Conservation (phyloP, 2,329 filamentous ascomycete species). For the Hypoxylon sp. region DNA sequence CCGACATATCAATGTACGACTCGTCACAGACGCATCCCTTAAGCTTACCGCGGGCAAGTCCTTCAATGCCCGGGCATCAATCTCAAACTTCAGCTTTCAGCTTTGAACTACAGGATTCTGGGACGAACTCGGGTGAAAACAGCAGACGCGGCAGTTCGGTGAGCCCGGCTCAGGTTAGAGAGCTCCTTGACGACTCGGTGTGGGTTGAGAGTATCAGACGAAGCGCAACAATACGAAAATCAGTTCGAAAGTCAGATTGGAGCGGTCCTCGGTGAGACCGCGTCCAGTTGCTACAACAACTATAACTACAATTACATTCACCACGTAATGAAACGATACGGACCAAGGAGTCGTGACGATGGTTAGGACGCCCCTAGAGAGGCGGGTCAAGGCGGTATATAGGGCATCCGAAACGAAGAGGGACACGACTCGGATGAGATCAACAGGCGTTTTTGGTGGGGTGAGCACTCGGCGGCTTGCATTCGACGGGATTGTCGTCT, state of each 20-base stretch:
- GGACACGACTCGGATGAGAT: constrained; percentile 44
- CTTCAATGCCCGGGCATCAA: constrained; percentile 59
- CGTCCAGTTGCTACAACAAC: constrained; percentile 3
- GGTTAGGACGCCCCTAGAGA: constrained; percentile 3
- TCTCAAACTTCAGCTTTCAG: constrained; percentile 69
- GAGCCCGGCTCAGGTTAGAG: constrained; percentile 82
- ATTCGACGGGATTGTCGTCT: constrained; percentile 32
- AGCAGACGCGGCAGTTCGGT: constrained; percentile 77
- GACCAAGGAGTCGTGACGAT: constrained; percentile 12
- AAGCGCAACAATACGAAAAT: constrained; percentile 79
- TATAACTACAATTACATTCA: constrained; percentile 15
- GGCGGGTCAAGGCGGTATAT: constrained; percentile 29
- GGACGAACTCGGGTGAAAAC: constrained; percentile 58
- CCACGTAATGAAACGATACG: constrained; percentile 31
- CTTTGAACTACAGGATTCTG: constrained; percentile 68
- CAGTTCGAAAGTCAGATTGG: constrained; percentile 56
- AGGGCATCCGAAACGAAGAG: constrained; percentile 25
- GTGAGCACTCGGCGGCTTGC: constrained; percentile 27
- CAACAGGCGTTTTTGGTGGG: constrained; percentile 39
- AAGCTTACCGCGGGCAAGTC: constrained; percentile 66
- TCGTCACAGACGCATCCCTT: constrained; percentile 66
- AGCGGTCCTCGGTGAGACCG: constrained; percentile 42
- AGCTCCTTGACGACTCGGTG: constrained; percentile 88
- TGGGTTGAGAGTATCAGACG: constrained; percentile 95
- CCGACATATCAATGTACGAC: constrained; percentile 62